Evolutionary conservation across 1,139 yeast genomes (phyloP), one percentile per base, ranked within the genome.

Genomic region (Scheffersomyces lignicola): DNA sequence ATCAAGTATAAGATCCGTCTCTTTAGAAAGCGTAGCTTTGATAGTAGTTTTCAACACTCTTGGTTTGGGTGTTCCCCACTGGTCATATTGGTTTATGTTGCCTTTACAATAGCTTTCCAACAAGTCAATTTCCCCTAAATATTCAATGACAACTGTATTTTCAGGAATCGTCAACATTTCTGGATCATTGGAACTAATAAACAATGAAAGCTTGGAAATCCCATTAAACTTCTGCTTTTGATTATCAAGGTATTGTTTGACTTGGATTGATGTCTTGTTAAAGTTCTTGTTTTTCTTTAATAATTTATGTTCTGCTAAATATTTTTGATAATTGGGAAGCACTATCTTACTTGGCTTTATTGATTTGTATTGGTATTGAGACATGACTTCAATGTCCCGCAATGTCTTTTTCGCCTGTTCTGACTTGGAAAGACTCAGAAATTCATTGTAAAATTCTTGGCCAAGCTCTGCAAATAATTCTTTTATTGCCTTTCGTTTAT

Each of bases 41-140:
- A 56, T 73, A 65, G 50, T 75, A 61, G 48, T 44, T 35, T 58
- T 63, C 25, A 82, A 58, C 1, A 87, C 95, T 37, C 79, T 79
- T 2, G 94, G 92, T 51, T 89, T 89, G 9, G 95, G 81, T 12
- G 88, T 79, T 0, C 96, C 96, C 76, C 89, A 78, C n/a, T 75
- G 58, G 41, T 79, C 61, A 55, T 88, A 90, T 52, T 88, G 95
- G 55, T 90, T 92, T 35, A 80, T 66, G 7, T 78, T 69, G 47
- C 87, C 86, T 6, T 60, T 54, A 22, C 76, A 70, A 54, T 89
- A 90, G 45, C 75, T 76, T 15, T 70, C 69, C 43, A 80, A 80
- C 33, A 76, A 66, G 47, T 80, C 83, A 5, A 89, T 57, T 43
- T 86, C 94, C 6, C 97, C 97, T 9, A 80, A 58, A 43, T 80